phyloP scores from a whole-genome alignment of 2,329 filamentous ascomycete genomes.

The Neophaeococcomyces mojaviensis region DNA sequence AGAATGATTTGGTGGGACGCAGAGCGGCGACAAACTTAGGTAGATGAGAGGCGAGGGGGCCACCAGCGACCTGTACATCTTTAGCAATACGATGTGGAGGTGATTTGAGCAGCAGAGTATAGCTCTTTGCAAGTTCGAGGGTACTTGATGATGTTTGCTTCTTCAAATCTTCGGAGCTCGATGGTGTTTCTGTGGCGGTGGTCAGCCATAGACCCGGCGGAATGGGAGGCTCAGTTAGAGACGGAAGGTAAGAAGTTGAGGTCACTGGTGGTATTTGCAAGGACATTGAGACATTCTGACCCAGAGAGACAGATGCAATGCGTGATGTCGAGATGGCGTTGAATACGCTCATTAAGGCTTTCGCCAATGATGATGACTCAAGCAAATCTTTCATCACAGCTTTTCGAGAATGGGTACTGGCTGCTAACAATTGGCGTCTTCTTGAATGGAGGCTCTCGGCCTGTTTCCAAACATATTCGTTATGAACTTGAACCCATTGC shows the following conservation, averaged over 20 bases:
- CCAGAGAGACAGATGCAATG: constrained; percentile 65
- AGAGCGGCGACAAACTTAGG: constrained; percentile 61
- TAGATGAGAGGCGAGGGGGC: constrained; percentile 68
- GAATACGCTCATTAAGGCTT: constrained; percentile 74
- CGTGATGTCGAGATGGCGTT: constrained; percentile 73
- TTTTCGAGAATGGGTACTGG: constrained; percentile 37
- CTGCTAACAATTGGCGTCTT: constrained; percentile 55
- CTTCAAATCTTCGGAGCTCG: constrained; percentile 44
- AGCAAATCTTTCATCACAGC: constrained; percentile 24
- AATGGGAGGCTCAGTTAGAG: constrained; percentile 54
- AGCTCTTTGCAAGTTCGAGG: constrained; percentile 71
- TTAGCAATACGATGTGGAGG: constrained; percentile 59
- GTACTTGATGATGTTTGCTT: constrained; percentile 37
- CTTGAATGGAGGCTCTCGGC: constrained; percentile 72
- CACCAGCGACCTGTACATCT: constrained; percentile 60
- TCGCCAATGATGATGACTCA: constrained; percentile 67
- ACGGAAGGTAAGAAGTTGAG: constrained; percentile 66
- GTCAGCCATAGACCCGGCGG: constrained; percentile 75
- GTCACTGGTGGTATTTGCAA: constrained; percentile 56
- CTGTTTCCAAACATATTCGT: constrained; percentile 86
- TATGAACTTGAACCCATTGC: constrained; percentile 84
- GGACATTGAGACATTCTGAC: constrained; percentile 44
- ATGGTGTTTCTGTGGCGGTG: constrained; percentile 68
- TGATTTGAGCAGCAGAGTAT: constrained; percentile 63
- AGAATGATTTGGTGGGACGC: constrained; percentile 60